Conservation (phyloP, 2,329 filamentous ascomycete genomes). For the Trichoderma cornu-damae region DNA sequence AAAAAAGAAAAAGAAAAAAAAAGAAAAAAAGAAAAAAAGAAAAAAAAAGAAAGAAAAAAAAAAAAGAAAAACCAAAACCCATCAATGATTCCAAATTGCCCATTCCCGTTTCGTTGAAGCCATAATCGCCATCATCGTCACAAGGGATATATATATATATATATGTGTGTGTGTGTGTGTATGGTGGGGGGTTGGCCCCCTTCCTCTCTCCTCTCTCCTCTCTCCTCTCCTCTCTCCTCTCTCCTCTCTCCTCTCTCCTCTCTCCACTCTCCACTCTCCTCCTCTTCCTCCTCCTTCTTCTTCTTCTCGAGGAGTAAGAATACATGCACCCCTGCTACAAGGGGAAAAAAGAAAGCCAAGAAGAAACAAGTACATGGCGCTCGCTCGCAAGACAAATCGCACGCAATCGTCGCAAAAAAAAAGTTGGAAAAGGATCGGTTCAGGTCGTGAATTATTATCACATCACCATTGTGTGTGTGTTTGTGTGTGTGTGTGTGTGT, state of each 20-base stretch:
- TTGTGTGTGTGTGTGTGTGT: no score
- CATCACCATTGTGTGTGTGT: no score
- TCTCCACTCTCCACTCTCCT: no score
- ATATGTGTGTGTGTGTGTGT: no score
- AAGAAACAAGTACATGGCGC: not conserved
- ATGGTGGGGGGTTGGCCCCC: no score
- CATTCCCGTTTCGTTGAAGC: not conserved
- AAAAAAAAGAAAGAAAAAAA: not conserved
- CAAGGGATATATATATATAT: not conserved
- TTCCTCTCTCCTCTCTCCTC: no score
- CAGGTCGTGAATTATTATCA: not conserved
- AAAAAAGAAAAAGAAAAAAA: no score
- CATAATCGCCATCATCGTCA: not conserved
- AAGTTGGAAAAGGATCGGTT: not conserved
- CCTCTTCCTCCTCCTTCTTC: no score
- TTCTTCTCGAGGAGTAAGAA: no score
- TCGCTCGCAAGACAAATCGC: not conserved
- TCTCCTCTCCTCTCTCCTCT: no score
- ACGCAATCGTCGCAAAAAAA: not conserved
- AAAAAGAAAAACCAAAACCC: not conserved
- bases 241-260: no score
- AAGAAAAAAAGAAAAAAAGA: not conserved
- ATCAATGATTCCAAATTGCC: not conserved
- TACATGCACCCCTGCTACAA: not conserved
- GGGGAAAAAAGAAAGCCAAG: not conserved